phyloP scores from a whole-genome alignment of 768 basidiomycete genomes.

The Suillus subaureus region DNA sequence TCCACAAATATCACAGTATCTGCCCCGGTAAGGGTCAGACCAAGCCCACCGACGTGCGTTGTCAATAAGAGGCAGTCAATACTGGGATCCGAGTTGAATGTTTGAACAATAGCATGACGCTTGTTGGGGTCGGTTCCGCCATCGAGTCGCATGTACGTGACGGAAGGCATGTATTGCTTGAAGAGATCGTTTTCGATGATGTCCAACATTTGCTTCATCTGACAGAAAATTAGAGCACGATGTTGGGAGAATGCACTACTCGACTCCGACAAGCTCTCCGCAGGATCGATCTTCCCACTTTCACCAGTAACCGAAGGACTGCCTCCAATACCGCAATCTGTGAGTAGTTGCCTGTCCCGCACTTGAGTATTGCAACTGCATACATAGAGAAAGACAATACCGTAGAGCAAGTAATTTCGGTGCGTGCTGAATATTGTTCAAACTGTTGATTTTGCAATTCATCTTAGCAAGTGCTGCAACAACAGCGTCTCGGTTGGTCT shows the following conservation, averaged over 20 bases:
- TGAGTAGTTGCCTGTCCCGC: constrained; percentile 77
- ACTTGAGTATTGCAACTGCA: not conserved
- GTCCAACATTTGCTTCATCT: constrained; percentile 99
- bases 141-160: constrained; percentile 98
- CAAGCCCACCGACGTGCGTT: constrained; percentile 95
- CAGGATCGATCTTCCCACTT: constrained; percentile 65
- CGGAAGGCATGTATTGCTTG: constrained; percentile 88
- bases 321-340: constrained; percentile 92
- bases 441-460: constrained; percentile 42
- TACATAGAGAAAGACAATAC: constrained; percentile 45
- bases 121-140: constrained; percentile 91
- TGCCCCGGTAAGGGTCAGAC: constrained; percentile 94
- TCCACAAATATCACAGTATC: constrained; percentile 99
- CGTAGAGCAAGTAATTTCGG: constrained; percentile 91
- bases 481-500: constrained; percentile 63
- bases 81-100: constrained; percentile 96
- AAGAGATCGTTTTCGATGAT: constrained; percentile 95
- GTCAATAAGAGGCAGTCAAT: constrained; percentile 96
- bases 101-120: constrained; percentile 96
- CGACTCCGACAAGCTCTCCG: constrained; percentile 54
- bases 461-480: constrained; percentile 58
- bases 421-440: constrained; percentile 87
- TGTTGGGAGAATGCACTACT: constrained; percentile 83
- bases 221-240: constrained; percentile 98
- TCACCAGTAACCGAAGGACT: constrained; percentile 46